Conservation (phyloP, 2,329 filamentous ascomycete species). For the Alternaria metachromatica region DNA sequence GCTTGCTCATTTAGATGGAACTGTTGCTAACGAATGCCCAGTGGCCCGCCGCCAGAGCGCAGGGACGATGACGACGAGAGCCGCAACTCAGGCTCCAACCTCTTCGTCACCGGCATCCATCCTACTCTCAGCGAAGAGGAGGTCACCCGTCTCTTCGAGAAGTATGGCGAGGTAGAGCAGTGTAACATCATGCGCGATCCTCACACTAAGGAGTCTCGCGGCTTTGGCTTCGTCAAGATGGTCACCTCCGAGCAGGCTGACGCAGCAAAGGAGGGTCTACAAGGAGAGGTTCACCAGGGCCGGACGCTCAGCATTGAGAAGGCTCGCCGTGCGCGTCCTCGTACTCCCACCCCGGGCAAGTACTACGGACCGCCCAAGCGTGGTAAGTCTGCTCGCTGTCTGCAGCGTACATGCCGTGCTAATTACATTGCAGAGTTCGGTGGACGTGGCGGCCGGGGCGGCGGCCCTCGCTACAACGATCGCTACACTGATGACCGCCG, state of each 20-base stretch:
- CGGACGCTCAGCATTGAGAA: slow-evolving; percentile 98
- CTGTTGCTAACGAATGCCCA: slow-evolving; percentile 41
- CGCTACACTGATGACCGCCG: slow-evolving; percentile 56
- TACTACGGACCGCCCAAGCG: slow-evolving; percentile 99
- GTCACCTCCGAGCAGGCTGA: slow-evolving; percentile 92
- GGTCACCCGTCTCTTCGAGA: slow-evolving; percentile 94
- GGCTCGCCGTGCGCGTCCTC: slow-evolving; percentile 90
- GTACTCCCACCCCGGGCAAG: slow-evolving; percentile 96
- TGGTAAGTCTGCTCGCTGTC: slow-evolving; percentile 64
- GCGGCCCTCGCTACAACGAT: slow-evolving; percentile 59
- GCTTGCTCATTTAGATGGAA: background rate
- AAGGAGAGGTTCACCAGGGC: slow-evolving; percentile 93
- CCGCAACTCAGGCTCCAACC: slow-evolving; percentile 92
- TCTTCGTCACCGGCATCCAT: slow-evolving; percentile 98
- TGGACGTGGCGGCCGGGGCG: slow-evolving; percentile 54
- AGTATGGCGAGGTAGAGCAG: slow-evolving; percentile 98
- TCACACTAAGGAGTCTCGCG: slow-evolving; percentile 97
- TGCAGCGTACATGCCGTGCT: slow-evolving; percentile 6
- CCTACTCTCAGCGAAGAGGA: slow-evolving; percentile 88
- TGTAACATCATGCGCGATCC: slow-evolving; percentile 99
- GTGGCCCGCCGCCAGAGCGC: slow-evolving; percentile 56
- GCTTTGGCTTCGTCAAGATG: slow-evolving; percentile 99
- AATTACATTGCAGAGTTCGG: slow-evolving; percentile 49
- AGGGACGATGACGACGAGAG: slow-evolving; percentile 78
- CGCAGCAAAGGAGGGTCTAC: slow-evolving; percentile 92